Evolutionary conservation across 176 grass and related monocot species (phyloP), one percentile per base, ranked within the genome.

Genomic region (Phoenix dactylifera): DNA sequence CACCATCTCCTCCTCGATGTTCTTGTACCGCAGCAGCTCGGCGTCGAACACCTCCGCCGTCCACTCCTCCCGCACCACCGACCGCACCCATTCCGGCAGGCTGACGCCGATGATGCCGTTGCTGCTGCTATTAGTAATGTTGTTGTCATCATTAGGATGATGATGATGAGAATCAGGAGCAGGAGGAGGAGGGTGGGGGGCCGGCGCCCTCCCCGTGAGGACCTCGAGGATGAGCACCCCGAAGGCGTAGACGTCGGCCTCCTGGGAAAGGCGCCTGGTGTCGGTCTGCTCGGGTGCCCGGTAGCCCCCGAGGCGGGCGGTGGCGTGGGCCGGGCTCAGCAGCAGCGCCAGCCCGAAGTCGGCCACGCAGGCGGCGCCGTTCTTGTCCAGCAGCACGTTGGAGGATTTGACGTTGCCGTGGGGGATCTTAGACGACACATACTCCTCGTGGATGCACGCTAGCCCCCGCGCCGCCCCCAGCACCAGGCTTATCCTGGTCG

Each of bases 1-100:
- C 57, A 91, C 79, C 88, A 91, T 91, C 65, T 91, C 88, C 53
- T 91, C 88, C 71, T 91, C 88, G 69, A 86, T 75, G 73, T 83
- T 66, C 65, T 86, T 77, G 76, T 82, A 89, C 56, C 88, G 69
- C 9, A 91, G 70, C 76, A 91, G 75, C 88, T 91, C 88, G 68
- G 72, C 79, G 24, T 91, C 88, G 60, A 91, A 91, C 73, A 91
- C 88, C 76, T 91, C 83, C 4, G 88, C 88, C 4, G 76, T 91
- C 88, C 83, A 91, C 76, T 91, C 83, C 61, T 91, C 88, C 49
- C 79, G 57, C 65, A 91, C 88, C 83, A 91, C 88, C 26, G 82
- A 83, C 76, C 73, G 76, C 32, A 91, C 88, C 88, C 88, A 91
- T 65, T 80, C 76, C 0, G 84, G 78, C 0, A 86, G 78, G 62